Base-by-base conservation (phyloP, 108 stramenopile genomes). In the Poteriospumella lacustris region DNA sequence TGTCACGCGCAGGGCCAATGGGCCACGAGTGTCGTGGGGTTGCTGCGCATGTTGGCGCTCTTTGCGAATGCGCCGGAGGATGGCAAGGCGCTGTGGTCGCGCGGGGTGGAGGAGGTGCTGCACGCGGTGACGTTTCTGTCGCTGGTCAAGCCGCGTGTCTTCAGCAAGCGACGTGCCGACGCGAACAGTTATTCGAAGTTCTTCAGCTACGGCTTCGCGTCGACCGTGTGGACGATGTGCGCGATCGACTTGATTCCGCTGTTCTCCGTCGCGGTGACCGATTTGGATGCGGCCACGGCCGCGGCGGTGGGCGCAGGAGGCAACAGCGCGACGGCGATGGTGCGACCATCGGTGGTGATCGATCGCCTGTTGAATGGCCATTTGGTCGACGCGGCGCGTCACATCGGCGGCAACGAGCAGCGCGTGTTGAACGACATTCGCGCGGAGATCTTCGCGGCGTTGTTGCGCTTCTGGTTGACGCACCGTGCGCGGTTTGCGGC, bases 361-460 rank as follows among this genome's bases (percentile, higher is more conserved):
- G n/a, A n/a, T n/a, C n/a, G n/a, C n/a, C n/a, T n/a, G n/a, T n/a
- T n/a, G n/a, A n/a, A n/a, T n/a, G n/a, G n/a, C n/a, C n/a, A n/a
- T n/a, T n/a, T n/a, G n/a, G n/a, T n/a, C n/a, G 47, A 52, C 19
- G 47, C 47, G 19, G 47, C 47, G 15, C 47, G 47, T 9, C 47
- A 19, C 9, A 15, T 15, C 19, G 31, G 60, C 5, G 70, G 36
- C 26, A 31, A 42, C 9, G 70, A 73, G 31, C 12, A 9, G 12
- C 5, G 70, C 5, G 36, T 34, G 41, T 26, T 26, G 38, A 73
- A 73, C 24, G 70, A 24, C 41, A 73, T 34, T 9, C 38, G 41
- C 28, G 70, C 70, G 3, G 70, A 73, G 36, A 5, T 73, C 15
- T 73, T 39, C n/a, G 43, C 12, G 5, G 70, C n/a, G 38, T 12